Percentiles rank a stretch among this genome's conserved stretches.
Evolutionary conservation across 2,329 filamentous ascomycete species (phyloP).

Genomic region (Trichophyton benhamiae): DNA sequence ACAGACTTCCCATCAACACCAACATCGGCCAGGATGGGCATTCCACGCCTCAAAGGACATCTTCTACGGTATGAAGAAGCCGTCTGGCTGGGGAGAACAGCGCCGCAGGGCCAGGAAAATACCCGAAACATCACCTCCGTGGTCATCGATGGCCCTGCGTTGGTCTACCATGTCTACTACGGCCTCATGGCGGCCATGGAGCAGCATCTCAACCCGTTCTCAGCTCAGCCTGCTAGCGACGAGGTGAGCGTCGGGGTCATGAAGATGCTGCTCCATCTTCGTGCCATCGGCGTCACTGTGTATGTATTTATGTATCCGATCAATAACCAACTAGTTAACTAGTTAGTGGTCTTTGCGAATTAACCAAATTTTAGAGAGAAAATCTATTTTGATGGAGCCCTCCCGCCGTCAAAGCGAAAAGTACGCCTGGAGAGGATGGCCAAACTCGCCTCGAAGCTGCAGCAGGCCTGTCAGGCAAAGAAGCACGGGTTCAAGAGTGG

Average conservation of each 20-base stretch:
- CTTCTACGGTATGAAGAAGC: conserved; percentile 42
- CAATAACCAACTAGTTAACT: conserved; percentile 6
- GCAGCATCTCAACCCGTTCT: conserved; percentile 35
- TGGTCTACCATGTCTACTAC: conserved; percentile 62
- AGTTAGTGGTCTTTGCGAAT: not conserved
- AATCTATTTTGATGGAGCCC: conserved; percentile 76
- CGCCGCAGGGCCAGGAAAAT: not conserved
- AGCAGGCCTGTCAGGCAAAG: conserved; percentile 34
- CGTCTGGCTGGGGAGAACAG: conserved; percentile 25
- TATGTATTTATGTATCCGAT: conserved; percentile 30
- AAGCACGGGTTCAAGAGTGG: conserved; percentile 18
- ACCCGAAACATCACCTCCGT: conserved; percentile 21
- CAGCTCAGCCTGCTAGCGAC: conserved; percentile 48
- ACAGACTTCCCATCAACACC: not conserved
- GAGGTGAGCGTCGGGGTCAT: conserved; percentile 49
- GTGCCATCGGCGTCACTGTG: conserved; percentile 47
- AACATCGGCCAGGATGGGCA: conserved; percentile 40
- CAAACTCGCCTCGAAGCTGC: conserved; percentile 45
- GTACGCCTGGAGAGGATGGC: conserved; percentile 51
- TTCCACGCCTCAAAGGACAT: conserved; percentile 43
- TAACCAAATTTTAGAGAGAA: conserved; percentile 37
- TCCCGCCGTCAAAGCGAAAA: conserved; percentile 55
- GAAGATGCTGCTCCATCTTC: conserved; percentile 51
- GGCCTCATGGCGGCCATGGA: conserved; percentile 37
- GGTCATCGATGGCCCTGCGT: conserved; percentile 63